phyloP scores from a whole-genome alignment of 768 basidiomycete species.

The Psilocybe azurescens region DNA sequence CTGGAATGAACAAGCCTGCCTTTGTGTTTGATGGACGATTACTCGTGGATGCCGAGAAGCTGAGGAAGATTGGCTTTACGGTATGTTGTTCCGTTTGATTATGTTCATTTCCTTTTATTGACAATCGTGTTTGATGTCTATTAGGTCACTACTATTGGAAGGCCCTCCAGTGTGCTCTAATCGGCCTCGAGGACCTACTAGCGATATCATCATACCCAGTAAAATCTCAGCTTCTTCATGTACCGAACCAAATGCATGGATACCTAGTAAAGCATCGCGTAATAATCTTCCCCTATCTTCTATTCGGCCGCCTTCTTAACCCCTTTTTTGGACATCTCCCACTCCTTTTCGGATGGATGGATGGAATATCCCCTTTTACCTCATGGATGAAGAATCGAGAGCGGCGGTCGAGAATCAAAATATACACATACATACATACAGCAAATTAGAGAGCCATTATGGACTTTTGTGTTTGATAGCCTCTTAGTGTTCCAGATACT shows the following conservation, averaged over 20 bases:
- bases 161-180: constrained; percentile 21
- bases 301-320: neutral
- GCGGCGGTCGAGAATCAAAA: neutral
- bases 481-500: constrained; percentile 2
- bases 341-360: too few species aligned
- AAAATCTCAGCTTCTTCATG: constrained; percentile 1
- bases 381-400: neutral
- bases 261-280: neutral
- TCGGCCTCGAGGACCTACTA: neutral
- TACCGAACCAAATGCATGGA: neutral
- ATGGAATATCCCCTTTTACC: neutral
- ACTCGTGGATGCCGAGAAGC: constrained; percentile 79
- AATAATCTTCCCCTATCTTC: neutral
- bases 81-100: constrained; percentile 36
- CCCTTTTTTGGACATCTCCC: neutral
- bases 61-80: constrained; percentile 91
- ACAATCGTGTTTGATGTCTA: neutral
- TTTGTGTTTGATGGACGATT: constrained; percentile 96
- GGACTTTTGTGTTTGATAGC: constrained; percentile 3
- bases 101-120: constrained; percentile 22
- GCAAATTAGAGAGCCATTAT: neutral
- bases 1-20: constrained; percentile 95
- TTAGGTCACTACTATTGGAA: constrained; percentile 35
- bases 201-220: constrained; percentile 3
- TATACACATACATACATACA: constrained; percentile 3